A percentile compares a stretch with the other conserved stretches of the same genome.
Evolutionary conservation across 768 basidiomycete genomes (phyloP).

Genomic region (Xerocomus potaroensis): DNA sequence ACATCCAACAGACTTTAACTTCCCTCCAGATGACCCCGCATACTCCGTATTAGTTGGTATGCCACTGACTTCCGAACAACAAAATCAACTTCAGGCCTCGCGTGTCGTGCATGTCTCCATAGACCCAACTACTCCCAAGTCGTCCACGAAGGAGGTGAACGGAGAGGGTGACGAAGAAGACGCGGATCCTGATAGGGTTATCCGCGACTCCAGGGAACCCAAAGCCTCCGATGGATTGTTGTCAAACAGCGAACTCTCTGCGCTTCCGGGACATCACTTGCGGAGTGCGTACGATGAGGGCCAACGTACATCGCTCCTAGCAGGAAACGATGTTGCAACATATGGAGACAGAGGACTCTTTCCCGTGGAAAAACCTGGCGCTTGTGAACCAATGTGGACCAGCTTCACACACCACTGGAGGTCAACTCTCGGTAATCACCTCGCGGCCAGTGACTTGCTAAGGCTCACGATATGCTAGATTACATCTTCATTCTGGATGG

Average conservation of each 20-base stretch:
- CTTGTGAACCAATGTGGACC: slow-evolving; percentile 78
- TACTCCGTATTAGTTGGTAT: slow-evolving; percentile 75
- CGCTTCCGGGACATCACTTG: slow-evolving; percentile 38
- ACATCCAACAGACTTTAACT: slow-evolving; percentile 75
- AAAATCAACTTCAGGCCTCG: slow-evolving; percentile 50
- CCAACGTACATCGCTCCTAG: slow-evolving; percentile 18
- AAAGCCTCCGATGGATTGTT: slow-evolving; percentile 65
- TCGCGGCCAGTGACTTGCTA: neutral
- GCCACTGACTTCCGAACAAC: slow-evolving; percentile 51
- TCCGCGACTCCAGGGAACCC: slow-evolving; percentile 69
- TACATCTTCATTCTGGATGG: slow-evolving; percentile 81
- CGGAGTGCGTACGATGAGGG: slow-evolving; percentile 71
- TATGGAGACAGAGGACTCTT: slow-evolving; percentile 50
- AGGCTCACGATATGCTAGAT: slow-evolving; percentile 45
- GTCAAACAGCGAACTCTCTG: slow-evolving; percentile 48
- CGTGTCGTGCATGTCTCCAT: slow-evolving; percentile 70
- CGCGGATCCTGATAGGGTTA: slow-evolving; percentile 61
- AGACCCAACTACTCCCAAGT: slow-evolving; percentile 49
- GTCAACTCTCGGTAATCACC: slow-evolving; percentile 61
- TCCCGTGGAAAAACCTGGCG: slow-evolving; percentile 44
- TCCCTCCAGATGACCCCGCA: slow-evolving; percentile 72
- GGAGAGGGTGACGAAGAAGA: slow-evolving; percentile 40
- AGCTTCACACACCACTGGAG: slow-evolving; percentile 89
- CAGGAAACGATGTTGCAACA: slow-evolving; percentile 28
- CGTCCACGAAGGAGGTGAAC: slow-evolving; percentile 19